Evolutionary conservation across 108 stramenopile species (phyloP).

Genomic region (Skeletonema grethae): DNA sequence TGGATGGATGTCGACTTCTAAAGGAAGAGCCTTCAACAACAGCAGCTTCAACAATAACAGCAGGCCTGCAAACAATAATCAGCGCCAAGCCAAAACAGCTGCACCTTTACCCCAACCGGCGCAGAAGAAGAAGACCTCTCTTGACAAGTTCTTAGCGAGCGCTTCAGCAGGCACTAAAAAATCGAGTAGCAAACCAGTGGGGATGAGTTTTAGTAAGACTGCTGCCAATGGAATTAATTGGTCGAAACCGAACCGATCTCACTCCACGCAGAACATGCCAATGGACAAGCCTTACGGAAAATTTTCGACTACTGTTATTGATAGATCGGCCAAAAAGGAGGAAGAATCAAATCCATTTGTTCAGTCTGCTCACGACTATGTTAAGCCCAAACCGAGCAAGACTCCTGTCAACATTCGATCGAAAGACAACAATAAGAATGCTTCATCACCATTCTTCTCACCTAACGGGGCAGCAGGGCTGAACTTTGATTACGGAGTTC

Average conservation of each 20-base stretch:
- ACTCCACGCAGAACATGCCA: neutral
- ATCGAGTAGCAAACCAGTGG: neutral
- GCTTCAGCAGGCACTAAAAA: neutral
- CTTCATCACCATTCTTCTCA: constrained; percentile 22
- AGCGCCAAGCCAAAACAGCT: constrained; percentile 3
- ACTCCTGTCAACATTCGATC: neutral
- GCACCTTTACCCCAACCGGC: neutral
- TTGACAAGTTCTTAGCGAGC: constrained; percentile 1
- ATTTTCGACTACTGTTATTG: neutral
- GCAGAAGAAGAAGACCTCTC: neutral
- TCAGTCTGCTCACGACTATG: constrained; percentile 6
- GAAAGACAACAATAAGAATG: neutral
- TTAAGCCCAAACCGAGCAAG: constrained; percentile 2
- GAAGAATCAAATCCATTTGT: constrained; percentile 23
- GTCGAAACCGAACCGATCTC: neutral
- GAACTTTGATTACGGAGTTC: constrained; percentile 32
- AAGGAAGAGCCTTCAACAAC: neutral
- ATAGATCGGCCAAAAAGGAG: neutral
- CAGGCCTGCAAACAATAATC: neutral
- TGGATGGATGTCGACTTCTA: constrained; percentile 20
- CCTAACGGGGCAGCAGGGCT: constrained; percentile 14
- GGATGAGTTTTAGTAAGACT: neutral
- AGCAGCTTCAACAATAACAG: neutral
- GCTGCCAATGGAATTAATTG: neutral
- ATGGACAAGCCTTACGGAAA: constrained; percentile 1